Evolutionary conservation across 1,284 basidiomycete species (phyloP).

Genomic region (Moesziomyces parantarcticus): DNA sequence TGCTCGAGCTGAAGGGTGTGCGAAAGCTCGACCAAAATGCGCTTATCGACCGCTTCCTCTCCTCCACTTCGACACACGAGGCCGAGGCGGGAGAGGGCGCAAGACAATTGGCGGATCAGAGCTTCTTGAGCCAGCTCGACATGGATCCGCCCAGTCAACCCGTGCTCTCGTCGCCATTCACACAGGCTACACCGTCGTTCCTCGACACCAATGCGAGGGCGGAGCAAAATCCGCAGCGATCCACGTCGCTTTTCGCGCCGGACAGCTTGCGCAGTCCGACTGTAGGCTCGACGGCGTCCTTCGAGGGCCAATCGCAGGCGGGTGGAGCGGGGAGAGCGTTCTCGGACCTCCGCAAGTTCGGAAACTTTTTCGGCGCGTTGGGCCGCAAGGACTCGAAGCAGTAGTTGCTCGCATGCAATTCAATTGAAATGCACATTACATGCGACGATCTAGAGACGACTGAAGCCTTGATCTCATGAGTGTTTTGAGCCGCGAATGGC

Average conservation of each 20-base stretch:
- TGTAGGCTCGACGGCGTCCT: conserved; percentile 7
- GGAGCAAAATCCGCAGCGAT: conserved; percentile 25
- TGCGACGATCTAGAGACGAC: no score
- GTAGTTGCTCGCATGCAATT: not conserved
- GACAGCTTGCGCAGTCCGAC: conserved; percentile 16
- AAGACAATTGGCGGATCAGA: conserved; percentile 33
- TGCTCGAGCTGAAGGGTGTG: conserved; percentile 85
- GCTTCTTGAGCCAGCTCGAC: conserved; percentile 76
- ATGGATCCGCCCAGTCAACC: conserved; percentile 78
- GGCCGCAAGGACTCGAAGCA: conserved; percentile 41
- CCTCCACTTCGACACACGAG: conserved; percentile 73
- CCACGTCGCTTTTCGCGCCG: conserved; percentile 25
- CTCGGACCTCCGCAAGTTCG: conserved; percentile 60
- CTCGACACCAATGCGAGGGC: conserved; percentile 19
- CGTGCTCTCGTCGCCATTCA: conserved; percentile 37
- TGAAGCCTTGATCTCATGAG: no score
- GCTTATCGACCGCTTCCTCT: conserved; percentile 88
- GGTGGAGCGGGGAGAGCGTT: conserved; percentile 44
- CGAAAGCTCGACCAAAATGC: conserved; percentile 85
- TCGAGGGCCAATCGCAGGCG: conserved; percentile 13
- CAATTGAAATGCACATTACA: no score
- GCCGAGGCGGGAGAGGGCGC: conserved; percentile 9
- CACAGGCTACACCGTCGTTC: conserved; percentile 36
- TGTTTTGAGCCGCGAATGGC: no score
- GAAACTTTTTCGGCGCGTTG: conserved; percentile 59